phyloP scores from a whole-genome alignment of 768 basidiomycete species.

The Serendipita sp. region DNA sequence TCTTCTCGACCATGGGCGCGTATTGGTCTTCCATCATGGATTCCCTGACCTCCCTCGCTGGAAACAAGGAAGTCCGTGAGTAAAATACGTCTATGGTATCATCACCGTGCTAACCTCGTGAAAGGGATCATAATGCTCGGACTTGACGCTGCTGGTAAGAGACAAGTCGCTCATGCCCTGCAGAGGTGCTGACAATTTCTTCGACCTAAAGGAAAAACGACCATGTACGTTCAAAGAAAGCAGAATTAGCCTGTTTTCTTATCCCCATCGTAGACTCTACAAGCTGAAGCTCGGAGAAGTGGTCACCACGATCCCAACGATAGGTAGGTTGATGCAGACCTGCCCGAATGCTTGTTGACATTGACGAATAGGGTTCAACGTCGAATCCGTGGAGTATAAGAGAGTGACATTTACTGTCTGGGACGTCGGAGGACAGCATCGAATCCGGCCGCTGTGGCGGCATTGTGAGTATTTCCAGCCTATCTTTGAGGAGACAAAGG shows the following conservation, averaged over 20 bases:
- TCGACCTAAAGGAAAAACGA: neutral
- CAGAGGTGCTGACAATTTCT: neutral
- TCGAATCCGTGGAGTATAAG: slow-evolving; percentile 98
- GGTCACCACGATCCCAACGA: slow-evolving; percentile 95
- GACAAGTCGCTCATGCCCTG: too few relatives aligned
- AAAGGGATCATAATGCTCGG: neutral
- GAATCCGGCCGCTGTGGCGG: slow-evolving; percentile 95
- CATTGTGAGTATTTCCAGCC: slow-evolving; percentile 38
- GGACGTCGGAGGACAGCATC: slow-evolving; percentile 98
- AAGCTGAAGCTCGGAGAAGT: slow-evolving; percentile 98
- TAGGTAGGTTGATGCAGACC: slow-evolving; percentile 24
- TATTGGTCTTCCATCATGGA: neutral
- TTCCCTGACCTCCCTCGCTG: neutral
- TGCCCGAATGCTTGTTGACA: neutral
- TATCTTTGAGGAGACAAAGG: neutral
- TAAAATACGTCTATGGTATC: neutral
- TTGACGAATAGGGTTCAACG: slow-evolving; percentile 82
- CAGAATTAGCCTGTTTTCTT: neutral
- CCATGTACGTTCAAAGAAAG: neutral
- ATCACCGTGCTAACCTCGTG: too few relatives aligned
- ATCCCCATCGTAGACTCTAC: slow-evolving; percentile 50
- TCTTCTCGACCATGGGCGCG: neutral
- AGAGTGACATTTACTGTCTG: slow-evolving; percentile 91
- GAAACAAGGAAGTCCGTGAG: neutral
- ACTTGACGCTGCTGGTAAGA: slow-evolving; percentile 27